Evolutionary conservation across 805 yeast genomes (phyloP).

Genomic region (Huiozyma sinensis): DNA sequence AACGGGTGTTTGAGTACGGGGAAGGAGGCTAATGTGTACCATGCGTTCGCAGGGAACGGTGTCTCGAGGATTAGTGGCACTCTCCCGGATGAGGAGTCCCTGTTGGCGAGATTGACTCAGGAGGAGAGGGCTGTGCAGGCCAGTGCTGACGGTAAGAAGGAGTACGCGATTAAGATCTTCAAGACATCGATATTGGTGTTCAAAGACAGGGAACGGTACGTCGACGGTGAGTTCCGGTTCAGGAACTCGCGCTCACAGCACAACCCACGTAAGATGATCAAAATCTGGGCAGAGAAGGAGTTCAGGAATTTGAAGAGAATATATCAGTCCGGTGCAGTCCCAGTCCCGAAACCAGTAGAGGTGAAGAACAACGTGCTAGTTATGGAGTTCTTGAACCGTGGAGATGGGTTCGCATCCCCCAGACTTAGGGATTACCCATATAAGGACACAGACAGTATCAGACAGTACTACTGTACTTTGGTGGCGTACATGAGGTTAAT

Average conservation of each 20-base stretch:
- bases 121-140: slow-evolving; percentile 1
- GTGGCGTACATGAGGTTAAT: slow-evolving; percentile 75
- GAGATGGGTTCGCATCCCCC: slow-evolving; percentile 81
- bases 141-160: slow-evolving; percentile 28
- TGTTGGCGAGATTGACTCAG: slow-evolving; percentile 1
- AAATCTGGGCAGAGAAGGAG: slow-evolving; percentile 97
- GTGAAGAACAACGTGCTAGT: slow-evolving; percentile 82
- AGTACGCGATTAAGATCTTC: slow-evolving; percentile 83
- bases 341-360: slow-evolving; percentile 90
- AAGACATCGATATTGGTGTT: slow-evolving; percentile 95
- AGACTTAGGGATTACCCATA: slow-evolving; percentile 76
- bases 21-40: slow-evolving; percentile 97
- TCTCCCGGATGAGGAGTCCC: slow-evolving; percentile 4
- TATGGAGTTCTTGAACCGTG: slow-evolving; percentile 81
- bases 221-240: slow-evolving; percentile 91
- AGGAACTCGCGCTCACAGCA: slow-evolving; percentile 76
- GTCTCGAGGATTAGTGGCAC: slow-evolving; percentile 16
- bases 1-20: slow-evolving; percentile 96
- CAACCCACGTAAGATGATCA: slow-evolving; percentile 95
- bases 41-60: slow-evolving; percentile 42
- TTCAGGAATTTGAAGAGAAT: slow-evolving; percentile 84
- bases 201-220: slow-evolving; percentile 92
- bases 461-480: slow-evolving; percentile 63
- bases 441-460: slow-evolving; percentile 53
- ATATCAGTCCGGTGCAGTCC: slow-evolving; percentile 57